phyloP scores from a whole-genome alignment of 2,329 filamentous ascomycete genomes.

The Neofusicoccum kwambonambiense region DNA sequence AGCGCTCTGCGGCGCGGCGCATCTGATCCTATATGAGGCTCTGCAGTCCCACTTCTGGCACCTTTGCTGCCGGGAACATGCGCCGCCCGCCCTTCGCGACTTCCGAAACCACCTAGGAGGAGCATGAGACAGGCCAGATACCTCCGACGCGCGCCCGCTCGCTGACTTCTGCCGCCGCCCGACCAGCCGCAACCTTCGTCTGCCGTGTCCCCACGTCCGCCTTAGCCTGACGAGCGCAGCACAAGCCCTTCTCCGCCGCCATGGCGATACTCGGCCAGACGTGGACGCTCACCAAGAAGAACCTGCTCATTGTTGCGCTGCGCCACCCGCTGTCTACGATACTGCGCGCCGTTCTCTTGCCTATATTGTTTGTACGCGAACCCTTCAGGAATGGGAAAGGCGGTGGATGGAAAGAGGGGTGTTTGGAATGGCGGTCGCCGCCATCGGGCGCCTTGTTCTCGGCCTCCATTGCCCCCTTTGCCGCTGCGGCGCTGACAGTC shows the following conservation, averaged over 20 bases:
- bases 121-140: too few species aligned
- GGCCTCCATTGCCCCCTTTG: too few species aligned
- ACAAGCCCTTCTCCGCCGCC: background rate
- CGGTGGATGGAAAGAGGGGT: background rate
- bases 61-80: background rate
- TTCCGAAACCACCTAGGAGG: background rate
- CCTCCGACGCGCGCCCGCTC: background rate
- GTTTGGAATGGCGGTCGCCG: background rate
- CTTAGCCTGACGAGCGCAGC: background rate
- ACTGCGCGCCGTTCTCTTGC: conserved; percentile 56
- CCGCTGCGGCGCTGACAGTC: background rate
- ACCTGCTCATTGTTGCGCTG: conserved; percentile 53
- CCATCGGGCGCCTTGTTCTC: too few species aligned
- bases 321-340: conserved; percentile 55
- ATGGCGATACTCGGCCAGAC: conserved; percentile 50
- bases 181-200: background rate
- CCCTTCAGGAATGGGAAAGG: background rate
- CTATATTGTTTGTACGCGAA: conserved; percentile 50
- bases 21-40: background rate
- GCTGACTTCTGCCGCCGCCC: background rate
- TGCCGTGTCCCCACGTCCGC: background rate
- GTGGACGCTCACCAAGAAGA: conserved; percentile 59
- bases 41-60: background rate
- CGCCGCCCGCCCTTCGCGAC: background rate
- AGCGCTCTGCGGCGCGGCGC: too few species aligned